phyloP scores from a whole-genome alignment of 208 protist species.

The Leishmania mexicana region DNA sequence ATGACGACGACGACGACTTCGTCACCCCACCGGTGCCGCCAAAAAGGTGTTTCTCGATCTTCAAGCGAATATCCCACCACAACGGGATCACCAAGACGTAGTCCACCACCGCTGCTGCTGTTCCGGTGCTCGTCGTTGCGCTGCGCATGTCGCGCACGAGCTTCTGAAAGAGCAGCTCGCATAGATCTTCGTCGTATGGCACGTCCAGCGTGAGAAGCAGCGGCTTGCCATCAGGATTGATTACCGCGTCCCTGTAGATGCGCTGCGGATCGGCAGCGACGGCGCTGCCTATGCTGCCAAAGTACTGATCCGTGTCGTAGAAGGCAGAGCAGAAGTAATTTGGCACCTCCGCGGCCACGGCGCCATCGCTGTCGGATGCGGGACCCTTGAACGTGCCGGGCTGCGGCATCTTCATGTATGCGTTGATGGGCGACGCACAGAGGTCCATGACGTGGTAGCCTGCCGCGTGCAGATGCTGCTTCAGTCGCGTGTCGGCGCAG shows the following conservation, averaged over 20 bases:
- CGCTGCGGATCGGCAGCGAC: slow-evolving; percentile 57
- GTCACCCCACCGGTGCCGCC: slow-evolving; percentile 5
- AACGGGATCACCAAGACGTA: slow-evolving; percentile 87
- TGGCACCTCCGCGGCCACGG: slow-evolving; percentile 41
- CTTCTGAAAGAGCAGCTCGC: slow-evolving; percentile 85
- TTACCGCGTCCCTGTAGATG: slow-evolving; percentile 31
- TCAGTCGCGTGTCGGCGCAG: slow-evolving; percentile 82
- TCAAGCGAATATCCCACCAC: slow-evolving; percentile 81
- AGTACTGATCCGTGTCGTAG: slow-evolving; percentile 83
- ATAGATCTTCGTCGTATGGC: slow-evolving; percentile 90
- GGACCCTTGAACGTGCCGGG: slow-evolving; percentile 3
- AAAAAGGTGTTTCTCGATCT: slow-evolving; percentile 74
- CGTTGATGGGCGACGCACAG: slow-evolving; percentile 90
- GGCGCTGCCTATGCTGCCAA: slow-evolving; percentile 85
- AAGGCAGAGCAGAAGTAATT: slow-evolving; percentile 89
- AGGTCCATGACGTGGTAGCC: slow-evolving; percentile 89
- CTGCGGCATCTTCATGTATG: slow-evolving; percentile 73
- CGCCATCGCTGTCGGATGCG: slow-evolving; percentile 14
- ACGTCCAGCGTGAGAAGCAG: slow-evolving; percentile 88
- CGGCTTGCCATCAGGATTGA: slow-evolving; percentile 45
- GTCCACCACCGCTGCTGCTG: slow-evolving; percentile 42
- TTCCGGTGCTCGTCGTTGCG: background rate
- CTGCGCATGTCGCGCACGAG: slow-evolving; percentile 65
- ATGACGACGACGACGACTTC: background rate
- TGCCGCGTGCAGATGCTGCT: slow-evolving; percentile 75